Conservation (phyloP, 208 protist species). For the Kentomonas sorsogonicus region DNA sequence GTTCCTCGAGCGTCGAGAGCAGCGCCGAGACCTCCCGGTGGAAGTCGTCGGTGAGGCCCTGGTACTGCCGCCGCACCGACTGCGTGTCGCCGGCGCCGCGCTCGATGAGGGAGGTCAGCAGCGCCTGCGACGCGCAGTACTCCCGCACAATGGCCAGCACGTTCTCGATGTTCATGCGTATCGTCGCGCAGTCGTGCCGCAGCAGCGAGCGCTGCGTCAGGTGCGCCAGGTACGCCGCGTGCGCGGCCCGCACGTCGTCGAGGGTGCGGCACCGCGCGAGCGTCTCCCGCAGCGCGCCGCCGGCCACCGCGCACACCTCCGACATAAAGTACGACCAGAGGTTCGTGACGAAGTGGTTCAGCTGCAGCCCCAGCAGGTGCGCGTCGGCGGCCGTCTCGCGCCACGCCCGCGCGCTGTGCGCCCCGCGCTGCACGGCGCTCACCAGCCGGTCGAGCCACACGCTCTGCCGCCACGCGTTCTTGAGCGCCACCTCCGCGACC, state of each 20-base stretch:
- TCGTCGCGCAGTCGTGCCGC: constrained; percentile 51
- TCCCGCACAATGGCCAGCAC: constrained; percentile 49
- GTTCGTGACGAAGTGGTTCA: constrained; percentile 71
- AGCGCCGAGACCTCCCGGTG: constrained; percentile 54
- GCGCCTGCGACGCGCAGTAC: constrained; percentile 50
- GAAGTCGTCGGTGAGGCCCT: constrained; percentile 48
- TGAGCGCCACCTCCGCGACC: constrained; percentile 53
- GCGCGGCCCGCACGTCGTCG: constrained; percentile 55
- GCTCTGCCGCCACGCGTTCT: constrained; percentile 56
- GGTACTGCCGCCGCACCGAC: constrained; percentile 51
- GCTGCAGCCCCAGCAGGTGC: constrained; percentile 54
- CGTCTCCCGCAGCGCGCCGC: constrained; percentile 42
- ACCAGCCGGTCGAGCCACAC: constrained; percentile 55
- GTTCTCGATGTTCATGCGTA: constrained; percentile 69
- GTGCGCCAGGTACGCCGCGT: constrained; percentile 53
- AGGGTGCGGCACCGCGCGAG: constrained; percentile 40
- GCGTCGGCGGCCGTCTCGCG: constrained; percentile 51
- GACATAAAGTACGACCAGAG: constrained; percentile 68
- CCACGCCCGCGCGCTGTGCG: constrained; percentile 29
- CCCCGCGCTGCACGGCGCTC: constrained; percentile 30
- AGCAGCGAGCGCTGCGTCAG: constrained; percentile 59
- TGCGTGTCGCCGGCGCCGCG: constrained; percentile 50
- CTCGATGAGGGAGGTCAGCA: constrained; percentile 54
- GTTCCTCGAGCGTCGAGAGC: constrained; percentile 55
- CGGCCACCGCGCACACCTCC: constrained; percentile 57